Percentiles rank a stretch among this genome's conserved stretches.
Evolutionary conservation across 352 stramenopile species (phyloP).

Genomic region (Phytophthora megakarya): DNA sequence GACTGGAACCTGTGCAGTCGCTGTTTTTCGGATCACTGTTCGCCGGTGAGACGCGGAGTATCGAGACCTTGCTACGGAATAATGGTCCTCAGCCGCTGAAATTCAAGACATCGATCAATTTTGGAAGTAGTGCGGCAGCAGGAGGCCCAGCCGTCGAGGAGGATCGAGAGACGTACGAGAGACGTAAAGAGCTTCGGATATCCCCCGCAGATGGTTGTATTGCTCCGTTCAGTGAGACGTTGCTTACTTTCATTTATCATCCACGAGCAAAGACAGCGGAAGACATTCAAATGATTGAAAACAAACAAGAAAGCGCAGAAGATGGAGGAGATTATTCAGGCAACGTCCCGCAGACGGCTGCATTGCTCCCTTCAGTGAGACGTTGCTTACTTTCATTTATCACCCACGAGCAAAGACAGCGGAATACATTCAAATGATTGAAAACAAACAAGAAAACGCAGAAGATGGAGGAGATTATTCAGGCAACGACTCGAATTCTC

Average conservation of each 20-base stretch:
- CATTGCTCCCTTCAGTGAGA: slow-evolving; percentile 65
- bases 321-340: no score
- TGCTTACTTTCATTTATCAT: slow-evolving; percentile 57
- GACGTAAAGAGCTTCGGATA: slow-evolving; percentile 72
- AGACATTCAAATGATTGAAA: slow-evolving; percentile 32
- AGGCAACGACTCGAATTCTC: slow-evolving; percentile 15
- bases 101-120: slow-evolving; percentile 66
- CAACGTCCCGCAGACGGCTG: slow-evolving; percentile 59
- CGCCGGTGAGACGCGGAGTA: slow-evolving; percentile 51
- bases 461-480: neutral
- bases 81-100: slow-evolving; percentile 71
- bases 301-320: slow-evolving; percentile 14
- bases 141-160: slow-evolving; percentile 39
- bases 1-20: slow-evolving; percentile 46
- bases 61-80: slow-evolving; percentile 78
- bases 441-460: neutral
- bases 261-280: slow-evolving; percentile 45
- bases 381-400: slow-evolving; percentile 54
- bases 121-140: slow-evolving; percentile 27
- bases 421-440: slow-evolving; percentile 31
- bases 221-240: slow-evolving; percentile 57
- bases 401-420: slow-evolving; percentile 46
- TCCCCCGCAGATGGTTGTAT: slow-evolving; percentile 58
- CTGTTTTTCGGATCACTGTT: slow-evolving; percentile 82
- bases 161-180: slow-evolving; percentile 69